Percentiles rank a stretch among this genome's conserved stretches.
Conservation (phyloP, 2,329 filamentous ascomycete species). For the Trichoderma koningii region DNA sequence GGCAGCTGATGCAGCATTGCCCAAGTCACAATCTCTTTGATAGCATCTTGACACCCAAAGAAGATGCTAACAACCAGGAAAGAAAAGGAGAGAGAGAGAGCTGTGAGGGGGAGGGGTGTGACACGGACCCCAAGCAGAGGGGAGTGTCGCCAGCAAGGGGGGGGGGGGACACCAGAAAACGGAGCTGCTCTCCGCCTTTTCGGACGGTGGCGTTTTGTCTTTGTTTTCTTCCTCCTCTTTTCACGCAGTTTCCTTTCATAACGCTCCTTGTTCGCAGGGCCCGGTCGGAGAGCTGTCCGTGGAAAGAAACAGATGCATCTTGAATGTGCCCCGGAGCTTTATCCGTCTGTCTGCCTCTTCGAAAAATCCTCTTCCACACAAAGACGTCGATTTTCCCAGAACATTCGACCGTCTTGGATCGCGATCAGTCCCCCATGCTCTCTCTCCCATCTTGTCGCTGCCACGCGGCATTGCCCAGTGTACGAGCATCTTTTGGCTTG, state of each 20-base stretch:
- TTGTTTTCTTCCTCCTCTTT: neutral
- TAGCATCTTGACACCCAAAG: conserved; percentile 5
- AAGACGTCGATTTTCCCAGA: too few relatives aligned
- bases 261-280: neutral
- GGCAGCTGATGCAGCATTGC: neutral
- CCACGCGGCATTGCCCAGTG: neutral
- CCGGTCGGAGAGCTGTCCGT: neutral
- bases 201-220: conserved; percentile 1
- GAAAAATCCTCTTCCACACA: too few relatives aligned
- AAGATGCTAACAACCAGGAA: too few relatives aligned
- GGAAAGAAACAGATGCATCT: neutral
- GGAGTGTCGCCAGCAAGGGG: conserved; percentile 9
- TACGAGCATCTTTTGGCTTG: conserved; percentile 1
- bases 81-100: neutral
- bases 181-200: conserved; percentile 12
- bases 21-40: neutral
- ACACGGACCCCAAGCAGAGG: neutral
- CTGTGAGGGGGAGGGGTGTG: neutral
- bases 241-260: neutral
- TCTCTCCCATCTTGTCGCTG: too few relatives aligned
- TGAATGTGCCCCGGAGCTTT: too few relatives aligned
- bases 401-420: too few relatives aligned
- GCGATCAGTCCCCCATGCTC: too few relatives aligned
- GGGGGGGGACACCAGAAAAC: neutral
- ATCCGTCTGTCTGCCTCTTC: too few relatives aligned